Conservation (phyloP, 1,284 basidiomycete genomes). For the Ceratobasidium sp. region DNA sequence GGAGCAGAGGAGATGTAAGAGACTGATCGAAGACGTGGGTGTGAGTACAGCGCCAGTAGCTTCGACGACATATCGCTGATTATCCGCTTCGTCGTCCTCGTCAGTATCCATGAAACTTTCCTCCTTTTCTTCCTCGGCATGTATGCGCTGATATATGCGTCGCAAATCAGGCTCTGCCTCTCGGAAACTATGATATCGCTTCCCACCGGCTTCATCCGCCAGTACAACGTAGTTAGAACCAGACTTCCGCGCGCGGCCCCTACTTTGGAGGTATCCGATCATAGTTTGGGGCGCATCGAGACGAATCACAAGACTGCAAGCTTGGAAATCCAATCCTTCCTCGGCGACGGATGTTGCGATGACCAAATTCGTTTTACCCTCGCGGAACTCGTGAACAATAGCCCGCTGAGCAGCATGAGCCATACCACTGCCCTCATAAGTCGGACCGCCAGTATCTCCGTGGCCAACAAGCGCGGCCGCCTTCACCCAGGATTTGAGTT, state of each 20-base stretch:
- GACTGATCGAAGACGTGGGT: conserved; percentile 71
- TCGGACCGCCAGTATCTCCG: conserved; percentile 52
- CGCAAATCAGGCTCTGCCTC: conserved; percentile 68
- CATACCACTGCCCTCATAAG: conserved; percentile 59
- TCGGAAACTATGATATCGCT: conserved; percentile 64
- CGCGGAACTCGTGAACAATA: conserved; percentile 68
- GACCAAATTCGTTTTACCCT: conserved; percentile 71
- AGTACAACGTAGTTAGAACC: conserved; percentile 80
- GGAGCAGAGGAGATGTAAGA: conserved; percentile 75
- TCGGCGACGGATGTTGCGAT: conserved; percentile 86
- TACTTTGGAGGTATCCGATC: conserved; percentile 83
- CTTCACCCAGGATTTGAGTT: conserved; percentile 62
- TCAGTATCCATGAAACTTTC: conserved; percentile 57
- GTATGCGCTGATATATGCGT: conserved; percentile 63
- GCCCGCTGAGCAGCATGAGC: conserved; percentile 62
- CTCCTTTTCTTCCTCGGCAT: conserved; percentile 61
- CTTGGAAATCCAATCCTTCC: conserved; percentile 89
- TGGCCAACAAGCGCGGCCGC: conserved; percentile 76
- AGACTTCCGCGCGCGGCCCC: conserved; percentile 79
- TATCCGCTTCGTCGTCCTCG: conserved; percentile 56
- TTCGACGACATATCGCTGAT: conserved; percentile 71
- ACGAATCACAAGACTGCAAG: conserved; percentile 83
- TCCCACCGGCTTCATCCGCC: conserved; percentile 66
- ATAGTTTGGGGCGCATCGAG: conserved; percentile 78
- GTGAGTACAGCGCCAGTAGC: conserved; percentile 77